Conservation (phyloP, 2,329 filamentous ascomycete species). For the Xylaria sp. region DNA sequence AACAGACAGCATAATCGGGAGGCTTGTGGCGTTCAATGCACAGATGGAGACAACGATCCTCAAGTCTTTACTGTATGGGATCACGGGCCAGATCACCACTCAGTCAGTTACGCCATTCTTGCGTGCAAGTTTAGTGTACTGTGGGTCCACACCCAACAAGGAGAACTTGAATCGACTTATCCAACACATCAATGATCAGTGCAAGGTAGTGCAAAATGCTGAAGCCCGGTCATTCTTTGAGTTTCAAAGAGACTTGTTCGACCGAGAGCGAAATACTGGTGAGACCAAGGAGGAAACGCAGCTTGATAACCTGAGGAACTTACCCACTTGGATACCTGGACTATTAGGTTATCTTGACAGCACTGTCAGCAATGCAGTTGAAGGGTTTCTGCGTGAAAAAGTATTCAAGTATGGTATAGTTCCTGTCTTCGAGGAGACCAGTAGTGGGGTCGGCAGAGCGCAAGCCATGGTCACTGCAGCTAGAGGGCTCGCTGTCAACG, state of each 20-base stretch:
- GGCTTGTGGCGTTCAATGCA: slow-evolving; percentile 59
- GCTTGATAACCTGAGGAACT: slow-evolving; percentile 39
- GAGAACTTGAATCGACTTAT: slow-evolving; percentile 48
- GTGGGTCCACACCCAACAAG: slow-evolving; percentile 47
- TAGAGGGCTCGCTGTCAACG: slow-evolving; percentile 49
- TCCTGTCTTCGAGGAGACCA: slow-evolving; percentile 39
- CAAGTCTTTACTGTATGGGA: slow-evolving; percentile 58
- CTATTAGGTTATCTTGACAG: slow-evolving; percentile 55
- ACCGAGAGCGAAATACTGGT: slow-evolving; percentile 40
- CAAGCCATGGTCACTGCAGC: slow-evolving; percentile 45
- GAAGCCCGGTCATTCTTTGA: slow-evolving; percentile 58
- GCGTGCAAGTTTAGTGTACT: slow-evolving; percentile 61
- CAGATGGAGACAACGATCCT: slow-evolving; percentile 59
- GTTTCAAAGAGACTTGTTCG: slow-evolving; percentile 47
- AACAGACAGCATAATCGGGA: slow-evolving; percentile 62
- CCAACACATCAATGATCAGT: slow-evolving; percentile 51
- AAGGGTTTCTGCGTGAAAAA: slow-evolving; percentile 51
- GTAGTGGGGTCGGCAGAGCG: slow-evolving; percentile 41
- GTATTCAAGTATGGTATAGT: slow-evolving; percentile 48
- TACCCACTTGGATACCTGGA: slow-evolving; percentile 58
- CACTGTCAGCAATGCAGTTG: slow-evolving; percentile 49
- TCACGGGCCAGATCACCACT: slow-evolving; percentile 56
- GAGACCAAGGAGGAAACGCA: slow-evolving; percentile 38
- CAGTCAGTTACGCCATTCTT: slow-evolving; percentile 62
- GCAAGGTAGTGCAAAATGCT: slow-evolving; percentile 49